These are phyloP conservation scores for Nakazawaea ishiwadae DNA, from an alignment of 805 yeast genomes.

Conservation along the genomic window DNA sequence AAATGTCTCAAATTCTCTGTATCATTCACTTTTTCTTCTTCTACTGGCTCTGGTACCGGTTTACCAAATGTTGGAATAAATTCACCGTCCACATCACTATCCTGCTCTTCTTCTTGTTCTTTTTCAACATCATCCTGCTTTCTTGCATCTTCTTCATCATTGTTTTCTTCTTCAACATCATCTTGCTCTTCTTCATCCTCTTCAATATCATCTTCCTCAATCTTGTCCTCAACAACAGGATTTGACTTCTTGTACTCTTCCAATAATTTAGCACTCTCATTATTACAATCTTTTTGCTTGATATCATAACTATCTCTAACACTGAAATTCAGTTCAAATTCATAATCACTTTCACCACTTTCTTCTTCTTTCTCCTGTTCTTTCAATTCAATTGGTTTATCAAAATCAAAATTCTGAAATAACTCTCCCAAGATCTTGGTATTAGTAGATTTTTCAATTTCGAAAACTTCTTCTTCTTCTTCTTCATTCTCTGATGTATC, in stretches of 20 bases:
- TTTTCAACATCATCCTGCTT: slow-evolving; percentile 20
- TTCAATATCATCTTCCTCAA: slow-evolving; percentile 19
- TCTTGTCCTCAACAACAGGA: slow-evolving; percentile 18
- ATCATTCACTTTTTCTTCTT: slow-evolving; percentile 13
- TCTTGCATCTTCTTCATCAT: slow-evolving; percentile 13
- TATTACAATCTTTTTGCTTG: slow-evolving; percentile 22
- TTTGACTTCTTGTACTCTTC: slow-evolving; percentile 27
- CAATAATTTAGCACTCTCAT: neutral
- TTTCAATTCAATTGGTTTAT: slow-evolving; percentile 50
- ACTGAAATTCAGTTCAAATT: slow-evolving; percentile 33
- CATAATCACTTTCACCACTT: slow-evolving; percentile 34
- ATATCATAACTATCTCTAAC: slow-evolving; percentile 29
- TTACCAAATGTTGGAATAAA: slow-evolving; percentile 32
- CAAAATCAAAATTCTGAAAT: slow-evolving; percentile 46
- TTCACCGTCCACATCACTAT: slow-evolving; percentile 26
- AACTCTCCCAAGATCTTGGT: slow-evolving; percentile 43
- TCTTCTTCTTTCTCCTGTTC: slow-evolving; percentile 36
- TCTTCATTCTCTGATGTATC: slow-evolving; percentile 15
- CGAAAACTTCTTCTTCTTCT: slow-evolving; percentile 30
- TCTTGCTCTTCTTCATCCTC: slow-evolving; percentile 18
- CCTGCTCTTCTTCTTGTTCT: slow-evolving; percentile 21
- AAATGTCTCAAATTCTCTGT: slow-evolving; percentile 34
- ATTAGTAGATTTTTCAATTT: slow-evolving; percentile 39
- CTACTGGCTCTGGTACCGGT: neutral
- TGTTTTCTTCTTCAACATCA: slow-evolving; percentile 8